A percentile compares a stretch with the other conserved stretches of the same genome.
Conservation (phyloP, 1,139 yeast genomes). For the Diutina pseudorugosa region DNA sequence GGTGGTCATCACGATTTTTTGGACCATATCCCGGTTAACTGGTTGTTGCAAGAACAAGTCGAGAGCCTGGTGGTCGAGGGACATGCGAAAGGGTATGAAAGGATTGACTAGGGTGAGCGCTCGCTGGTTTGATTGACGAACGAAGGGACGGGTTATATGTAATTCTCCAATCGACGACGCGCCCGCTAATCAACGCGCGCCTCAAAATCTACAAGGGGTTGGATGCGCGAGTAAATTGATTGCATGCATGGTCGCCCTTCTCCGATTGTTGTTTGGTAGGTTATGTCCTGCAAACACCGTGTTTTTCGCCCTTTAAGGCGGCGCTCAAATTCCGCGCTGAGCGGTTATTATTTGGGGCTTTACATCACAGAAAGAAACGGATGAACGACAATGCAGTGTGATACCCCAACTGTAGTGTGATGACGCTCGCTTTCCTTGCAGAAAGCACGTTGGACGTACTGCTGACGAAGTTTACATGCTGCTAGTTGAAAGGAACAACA, state of each 20-base stretch:
- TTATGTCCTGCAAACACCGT: not conserved
- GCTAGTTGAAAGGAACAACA: not conserved
- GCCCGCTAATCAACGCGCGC: not conserved
- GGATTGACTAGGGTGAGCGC: constrained; percentile 3
- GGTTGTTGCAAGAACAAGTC: constrained; percentile 43
- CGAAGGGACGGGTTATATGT: not conserved
- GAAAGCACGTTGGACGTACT: not conserved
- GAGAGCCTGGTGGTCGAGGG: constrained; percentile 30
- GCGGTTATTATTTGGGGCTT: not conserved
- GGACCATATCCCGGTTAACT: constrained; percentile 54
- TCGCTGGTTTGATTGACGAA: not conserved
- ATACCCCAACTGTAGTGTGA: not conserved
- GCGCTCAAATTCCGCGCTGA: not conserved
- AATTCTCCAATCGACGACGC: not conserved
- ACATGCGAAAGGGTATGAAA: not conserved
- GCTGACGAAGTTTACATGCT: not conserved
- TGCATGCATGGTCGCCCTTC: not conserved
- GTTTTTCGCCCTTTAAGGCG: not conserved
- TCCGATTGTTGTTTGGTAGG: not conserved
- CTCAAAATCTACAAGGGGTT: not conserved
- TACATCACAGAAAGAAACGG: not conserved
- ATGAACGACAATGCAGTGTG: not conserved
- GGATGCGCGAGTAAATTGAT: not conserved
- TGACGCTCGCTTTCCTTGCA: not conserved
- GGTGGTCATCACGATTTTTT: constrained; percentile 48